Evolutionary conservation across 768 basidiomycete genomes (phyloP).

Genomic region (Dioszegia hungarica): DNA sequence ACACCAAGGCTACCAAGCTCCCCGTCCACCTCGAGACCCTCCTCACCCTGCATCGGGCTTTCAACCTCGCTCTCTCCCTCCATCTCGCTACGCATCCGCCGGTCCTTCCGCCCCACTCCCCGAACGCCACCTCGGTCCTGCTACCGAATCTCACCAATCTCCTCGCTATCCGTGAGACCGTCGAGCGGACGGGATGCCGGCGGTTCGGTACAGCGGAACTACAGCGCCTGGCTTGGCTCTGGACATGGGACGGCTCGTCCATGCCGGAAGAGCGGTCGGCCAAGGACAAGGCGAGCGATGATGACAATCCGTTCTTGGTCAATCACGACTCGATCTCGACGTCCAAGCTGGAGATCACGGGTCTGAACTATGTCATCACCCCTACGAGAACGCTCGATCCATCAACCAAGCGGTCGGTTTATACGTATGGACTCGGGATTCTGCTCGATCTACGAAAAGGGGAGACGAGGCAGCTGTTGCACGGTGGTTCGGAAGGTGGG

Average conservation of each 20-base stretch:
- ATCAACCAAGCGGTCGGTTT: conserved; percentile 23
- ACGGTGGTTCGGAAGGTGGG: conserved; percentile 36
- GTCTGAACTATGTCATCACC: conserved; percentile 34
- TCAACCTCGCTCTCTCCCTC: conserved; percentile 44
- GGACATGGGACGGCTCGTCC: conserved; percentile 40
- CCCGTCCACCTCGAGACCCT: conserved; percentile 45
- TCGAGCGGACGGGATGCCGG: conserved; percentile 37
- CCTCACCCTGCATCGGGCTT: conserved; percentile 37
- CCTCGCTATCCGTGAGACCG: conserved; percentile 35
- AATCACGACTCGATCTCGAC: not conserved
- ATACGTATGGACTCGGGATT: conserved; percentile 46
- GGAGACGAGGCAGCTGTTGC: conserved; percentile 40
- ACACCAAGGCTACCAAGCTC: conserved; percentile 12
- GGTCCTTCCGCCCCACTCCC: conserved; percentile 41
- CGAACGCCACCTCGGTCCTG: conserved; percentile 22
- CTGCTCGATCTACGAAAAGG: conserved; percentile 36
- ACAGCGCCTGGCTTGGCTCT: conserved; percentile 43
- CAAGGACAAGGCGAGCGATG: conserved; percentile 10
- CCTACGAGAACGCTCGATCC: conserved; percentile 43
- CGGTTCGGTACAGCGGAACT: conserved; percentile 43
- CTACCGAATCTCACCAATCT: conserved; percentile 42
- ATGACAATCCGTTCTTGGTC: conserved; percentile 42
- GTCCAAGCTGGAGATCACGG: conserved; percentile 9
- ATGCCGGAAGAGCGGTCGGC: conserved; percentile 23
- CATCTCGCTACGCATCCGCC: conserved; percentile 47